phyloP scores from a whole-genome alignment of 116 monocot genomes.

The Zostera marina region DNA sequence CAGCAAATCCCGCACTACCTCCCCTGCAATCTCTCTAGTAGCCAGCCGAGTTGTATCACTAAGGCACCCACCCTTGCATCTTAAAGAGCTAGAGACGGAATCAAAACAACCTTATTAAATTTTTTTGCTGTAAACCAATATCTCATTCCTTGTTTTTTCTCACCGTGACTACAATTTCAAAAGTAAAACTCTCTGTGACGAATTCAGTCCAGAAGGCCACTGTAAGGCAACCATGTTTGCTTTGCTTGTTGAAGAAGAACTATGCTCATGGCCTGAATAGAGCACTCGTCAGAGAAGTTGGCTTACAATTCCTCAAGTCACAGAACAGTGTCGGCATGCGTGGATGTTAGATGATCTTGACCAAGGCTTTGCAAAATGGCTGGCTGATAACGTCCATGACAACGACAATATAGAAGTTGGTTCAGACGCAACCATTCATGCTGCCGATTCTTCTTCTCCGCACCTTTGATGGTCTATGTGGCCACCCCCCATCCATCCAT shows the following conservation, averaged over 20 bases:
- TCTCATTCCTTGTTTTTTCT: not conserved
- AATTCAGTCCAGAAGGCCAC: slow-evolving; percentile 68
- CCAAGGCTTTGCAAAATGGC: slow-evolving; percentile 42
- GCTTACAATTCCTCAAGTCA: slow-evolving; percentile 49
- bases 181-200: slow-evolving; percentile 79
- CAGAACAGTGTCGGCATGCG: slow-evolving; percentile 29
- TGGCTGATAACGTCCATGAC: not conserved
- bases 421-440: no score
- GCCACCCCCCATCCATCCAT: no score
- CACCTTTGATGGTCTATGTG: no score
- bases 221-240: slow-evolving; percentile 84
- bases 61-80: no score
- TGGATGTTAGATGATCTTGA: slow-evolving; percentile 70
- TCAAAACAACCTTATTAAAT: no score
- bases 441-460: no score
- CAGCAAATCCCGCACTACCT: no score
- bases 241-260: slow-evolving; percentile 68
- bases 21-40: no score
- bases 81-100: no score
- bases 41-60: no score
- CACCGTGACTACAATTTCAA: slow-evolving; percentile 62
- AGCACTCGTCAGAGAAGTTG: slow-evolving; percentile 54
- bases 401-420: no score
- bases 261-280: slow-evolving; percentile 69
- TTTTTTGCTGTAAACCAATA: no score